Conservation (phyloP, 2,329 filamentous ascomycete species). For the Macroventuria anomochaeta region DNA sequence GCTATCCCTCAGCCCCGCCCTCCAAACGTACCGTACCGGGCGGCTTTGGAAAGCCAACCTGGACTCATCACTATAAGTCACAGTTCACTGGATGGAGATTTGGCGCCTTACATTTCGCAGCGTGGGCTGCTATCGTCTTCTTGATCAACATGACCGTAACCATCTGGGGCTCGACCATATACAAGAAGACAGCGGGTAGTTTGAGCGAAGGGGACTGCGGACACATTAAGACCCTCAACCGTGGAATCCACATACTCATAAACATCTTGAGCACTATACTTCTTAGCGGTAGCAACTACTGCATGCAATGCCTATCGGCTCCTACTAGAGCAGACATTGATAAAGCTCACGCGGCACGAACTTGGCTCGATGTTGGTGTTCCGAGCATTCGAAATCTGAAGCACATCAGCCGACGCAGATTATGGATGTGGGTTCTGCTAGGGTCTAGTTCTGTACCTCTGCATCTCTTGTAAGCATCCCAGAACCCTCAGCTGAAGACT, state of each 20-base stretch:
- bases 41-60: neutral
- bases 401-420: conserved; percentile 15
- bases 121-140: conserved; percentile 1
- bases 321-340: conserved; percentile 59
- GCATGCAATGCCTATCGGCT: conserved; percentile 59
- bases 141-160: neutral
- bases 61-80: neutral
- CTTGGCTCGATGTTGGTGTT: conserved; percentile 26
- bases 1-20: neutral
- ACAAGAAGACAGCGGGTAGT: neutral
- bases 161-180: conserved; percentile 2
- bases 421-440: conserved; percentile 19
- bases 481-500: neutral
- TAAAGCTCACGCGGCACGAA: conserved; percentile 48
- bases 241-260: conserved; percentile 52
- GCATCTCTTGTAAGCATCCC: conserved; percentile 21
- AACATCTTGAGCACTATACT: conserved; percentile 56
- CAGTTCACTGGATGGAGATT: neutral
- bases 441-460: conserved; percentile 23
- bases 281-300: conserved; percentile 58
- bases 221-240: neutral
- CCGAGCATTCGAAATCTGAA: conserved; percentile 27
- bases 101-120: neutral
- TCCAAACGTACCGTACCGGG: neutral
- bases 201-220: conserved; percentile 3